Base-by-base conservation (phyloP, 179 eudicot genomes). In the Silene coronaria region DNA sequence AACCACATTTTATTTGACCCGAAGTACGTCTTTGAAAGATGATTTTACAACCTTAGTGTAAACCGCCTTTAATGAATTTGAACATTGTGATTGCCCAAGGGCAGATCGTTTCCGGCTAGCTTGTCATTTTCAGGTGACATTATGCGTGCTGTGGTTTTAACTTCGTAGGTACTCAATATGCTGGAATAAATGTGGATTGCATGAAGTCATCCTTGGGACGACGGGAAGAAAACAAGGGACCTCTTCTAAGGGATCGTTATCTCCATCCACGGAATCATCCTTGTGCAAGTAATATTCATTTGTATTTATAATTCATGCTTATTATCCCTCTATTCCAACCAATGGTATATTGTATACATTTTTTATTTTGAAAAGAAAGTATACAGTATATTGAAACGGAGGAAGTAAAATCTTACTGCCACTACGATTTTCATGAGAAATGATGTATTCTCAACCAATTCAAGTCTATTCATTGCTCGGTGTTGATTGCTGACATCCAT, bases 221-320 rank as follows among this genome's bases (percentile, higher is more conserved):
- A 92, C 97, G 48, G 98, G 98, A 48, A 86, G 98, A 82, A 92
- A 89, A 82, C 97, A 94, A 77, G 98, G 98, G 32, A 92, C 97
- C 75, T 92, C 98, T 79, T 87, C 90, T 12, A 92, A 94, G 85
- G 98, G 95, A 66, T 93, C 97, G 21, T 27, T 84, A 38, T 87
- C 70, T 76, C 92, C 97, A 61, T 89, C 96, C 64, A 90, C 97
- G 1, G 86, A 90, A 79, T 89, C 97, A 79, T 83, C 89, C 73
- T 78, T 92, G 82, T 94, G 98, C 98, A 94, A 91, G 98, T 93
- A 88, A 82, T 84, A 9, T 19, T 14, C 16, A 23, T 67, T 21
- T 70, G 59, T n/a, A 38, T 38, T 38, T 38, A 38, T 38, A 38
- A 38, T 38, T 38, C 1, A 38, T 38, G 45, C 45, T 38, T 38